Base-by-base conservation (phyloP, 495 filamentous ascomycete genomes). In the Aspergillus sclerotioniger region DNA sequence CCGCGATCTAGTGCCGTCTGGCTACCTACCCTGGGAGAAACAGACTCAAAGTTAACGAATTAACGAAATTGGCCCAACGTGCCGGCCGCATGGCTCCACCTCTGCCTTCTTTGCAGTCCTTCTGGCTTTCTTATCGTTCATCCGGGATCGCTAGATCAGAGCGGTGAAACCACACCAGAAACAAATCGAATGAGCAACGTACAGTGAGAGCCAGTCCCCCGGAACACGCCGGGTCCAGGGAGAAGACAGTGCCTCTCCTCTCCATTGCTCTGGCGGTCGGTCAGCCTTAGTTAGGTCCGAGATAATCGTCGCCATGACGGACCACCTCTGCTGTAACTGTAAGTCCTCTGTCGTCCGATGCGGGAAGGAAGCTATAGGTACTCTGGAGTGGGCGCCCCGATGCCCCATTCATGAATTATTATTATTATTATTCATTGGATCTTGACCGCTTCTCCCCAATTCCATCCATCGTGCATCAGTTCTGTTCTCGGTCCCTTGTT, bases 171-270 rank as follows among this genome's bases (percentile, higher is more conserved):
- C 44, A 56, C 54, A 51, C 54, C 53, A 56, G 60, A 47, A 59
- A 53, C 46, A 49, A 54, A 52, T 55, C 53, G 59, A 58, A 66
- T 58, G 52, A 51, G 56, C 41, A 53, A 9, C 19, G 13, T 31
- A 8, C 39, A 41, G 25, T 10, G 28, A 21, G 59, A 62, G 59
- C 66, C 66, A 68, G 47, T 59, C 48, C 58, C 56, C 62, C 66
- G 66, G 66, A 65, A 61, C 58, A 59, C 53, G 46, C 62, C 66
- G 66, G 66, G 62, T 61, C 51, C 57, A 63, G 55, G 51, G 45
- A 33, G 54, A 43, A 57, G 46, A 55, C 58, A 51, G 51, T 47
- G 28, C 60, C 45, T 17, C 44, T 17, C 44, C 52, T 20, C 37
- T 15, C 37, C 13, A 41, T 41, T n/a, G 37, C 10, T 13, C 37